Conservation (phyloP, 83 land plant species). For the Thuja plicata region DNA sequence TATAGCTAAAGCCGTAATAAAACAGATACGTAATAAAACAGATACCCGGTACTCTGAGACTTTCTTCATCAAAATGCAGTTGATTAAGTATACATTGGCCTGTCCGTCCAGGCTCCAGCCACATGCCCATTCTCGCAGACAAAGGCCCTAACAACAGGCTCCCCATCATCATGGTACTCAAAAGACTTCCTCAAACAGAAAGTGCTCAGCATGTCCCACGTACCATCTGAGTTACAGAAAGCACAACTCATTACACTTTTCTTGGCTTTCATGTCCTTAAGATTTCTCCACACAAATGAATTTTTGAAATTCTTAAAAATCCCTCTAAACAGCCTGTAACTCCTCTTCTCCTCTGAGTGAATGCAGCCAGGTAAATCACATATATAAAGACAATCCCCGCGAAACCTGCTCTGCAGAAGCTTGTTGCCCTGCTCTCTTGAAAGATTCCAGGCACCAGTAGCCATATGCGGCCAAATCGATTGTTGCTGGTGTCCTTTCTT, state of each 20-base stretch:
- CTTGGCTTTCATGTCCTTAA: constrained; percentile 66
- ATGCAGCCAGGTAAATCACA: constrained; percentile 92
- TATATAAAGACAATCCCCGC: constrained; percentile 77
- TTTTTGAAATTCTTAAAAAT: constrained; percentile 80
- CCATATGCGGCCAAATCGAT: constrained; percentile 50
- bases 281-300: constrained; percentile 82
- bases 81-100: constrained; percentile 44
- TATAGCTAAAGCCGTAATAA: not conserved
- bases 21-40: not conserved
- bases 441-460: constrained; percentile 55
- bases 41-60: not conserved
- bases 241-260: constrained; percentile 62
- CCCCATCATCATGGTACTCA: constrained; percentile 93
- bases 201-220: constrained; percentile 83
- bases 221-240: constrained; percentile 56
- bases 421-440: constrained; percentile 88
- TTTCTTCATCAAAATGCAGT: not conserved
- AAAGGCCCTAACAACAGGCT: constrained; percentile 91
- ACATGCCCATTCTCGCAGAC: constrained; percentile 98
- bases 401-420: constrained; percentile 76
- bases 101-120: constrained; percentile 91
- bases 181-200: constrained; percentile 79
- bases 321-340: constrained; percentile 86
- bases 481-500: constrained; percentile 27
- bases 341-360: constrained; percentile 76